These are phyloP conservation scores for Lactifluus subvellereus DNA, from an alignment of 768 basidiomycete genomes.

Conservation along the genomic window DNA sequence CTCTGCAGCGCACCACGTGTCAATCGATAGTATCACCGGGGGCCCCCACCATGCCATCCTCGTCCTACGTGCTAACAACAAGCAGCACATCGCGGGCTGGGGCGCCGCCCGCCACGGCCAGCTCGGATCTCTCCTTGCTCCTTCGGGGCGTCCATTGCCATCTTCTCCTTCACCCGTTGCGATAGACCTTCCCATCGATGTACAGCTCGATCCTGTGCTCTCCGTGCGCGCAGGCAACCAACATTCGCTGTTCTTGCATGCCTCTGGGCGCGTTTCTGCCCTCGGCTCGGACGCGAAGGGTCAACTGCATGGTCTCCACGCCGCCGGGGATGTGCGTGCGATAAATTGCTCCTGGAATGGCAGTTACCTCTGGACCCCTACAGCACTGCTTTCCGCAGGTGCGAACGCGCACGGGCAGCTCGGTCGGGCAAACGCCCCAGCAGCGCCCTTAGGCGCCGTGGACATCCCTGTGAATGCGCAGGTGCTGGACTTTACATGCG, in stretches of 20 bases:
- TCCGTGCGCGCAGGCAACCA: slow-evolving; percentile 45
- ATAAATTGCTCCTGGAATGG: slow-evolving; percentile 78
- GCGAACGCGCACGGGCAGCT: slow-evolving; percentile 60
- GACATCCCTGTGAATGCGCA: slow-evolving; percentile 30
- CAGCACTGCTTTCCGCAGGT: slow-evolving; percentile 45
- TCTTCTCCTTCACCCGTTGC: slow-evolving; percentile 32
- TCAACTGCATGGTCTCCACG: slow-evolving; percentile 46
- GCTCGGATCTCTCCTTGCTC: slow-evolving; percentile 43
- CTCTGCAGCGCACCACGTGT: slow-evolving; percentile 17
- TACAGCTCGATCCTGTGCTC: slow-evolving; percentile 22
- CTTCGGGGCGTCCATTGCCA: slow-evolving; percentile 27
- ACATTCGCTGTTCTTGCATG: slow-evolving; percentile 42
- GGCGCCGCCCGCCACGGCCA: slow-evolving; percentile 83
- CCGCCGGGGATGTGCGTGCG: slow-evolving; percentile 27
- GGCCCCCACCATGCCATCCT: slow-evolving; percentile 72
- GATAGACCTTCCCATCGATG: slow-evolving; percentile 31
- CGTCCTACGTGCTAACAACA: slow-evolving; percentile 33
- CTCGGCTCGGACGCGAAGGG: slow-evolving; percentile 70
- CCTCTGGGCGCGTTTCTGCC: slow-evolving; percentile 42
- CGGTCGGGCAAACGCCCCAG: slow-evolving; percentile 35
- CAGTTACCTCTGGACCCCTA: slow-evolving; percentile 43
- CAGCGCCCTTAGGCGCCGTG: slow-evolving; percentile 26
- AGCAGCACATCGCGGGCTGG: slow-evolving; percentile 60
- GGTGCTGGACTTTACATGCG: slow-evolving; percentile 40
- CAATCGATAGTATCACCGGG: slow-evolving; percentile 45